A percentile compares a stretch with the other conserved stretches of the same genome.
phyloP scores from a whole-genome alignment of 2,329 filamentous ascomycete genomes.

The Pestalotiopsis sp. region DNA sequence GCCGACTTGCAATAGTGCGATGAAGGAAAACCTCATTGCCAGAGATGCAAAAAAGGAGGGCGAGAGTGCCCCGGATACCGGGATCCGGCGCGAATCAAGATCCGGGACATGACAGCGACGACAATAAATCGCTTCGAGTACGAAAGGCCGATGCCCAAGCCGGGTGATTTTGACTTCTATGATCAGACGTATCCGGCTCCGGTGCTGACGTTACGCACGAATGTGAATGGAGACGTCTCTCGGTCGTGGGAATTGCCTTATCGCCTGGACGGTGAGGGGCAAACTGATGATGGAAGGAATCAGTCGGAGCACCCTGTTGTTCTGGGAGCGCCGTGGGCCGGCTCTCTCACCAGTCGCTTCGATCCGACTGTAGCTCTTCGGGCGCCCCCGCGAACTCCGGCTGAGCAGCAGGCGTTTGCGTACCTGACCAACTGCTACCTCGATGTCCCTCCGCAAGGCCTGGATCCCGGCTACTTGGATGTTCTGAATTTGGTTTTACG shows the following conservation, averaged over 20 bases:
- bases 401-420: conserved; percentile 3
- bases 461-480: conserved; percentile 6
- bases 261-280: not conserved
- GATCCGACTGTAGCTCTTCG: not conserved
- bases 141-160: not conserved
- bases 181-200: not conserved
- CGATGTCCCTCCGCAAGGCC: not conserved
- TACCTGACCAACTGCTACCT: conserved; percentile 2
- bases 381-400: not conserved
- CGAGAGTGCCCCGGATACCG: conserved; percentile 6
- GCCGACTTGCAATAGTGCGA: conserved; percentile 1
- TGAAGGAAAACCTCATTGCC: conserved; percentile 6
- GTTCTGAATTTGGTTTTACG: not conserved
- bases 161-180: not conserved
- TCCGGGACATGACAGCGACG: conserved; percentile 9
- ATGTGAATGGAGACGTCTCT: not conserved
- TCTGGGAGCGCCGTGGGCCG: not conserved
- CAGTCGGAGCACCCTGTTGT: no score
- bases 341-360: not conserved
- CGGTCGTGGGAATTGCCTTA: not conserved
- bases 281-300: not conserved
- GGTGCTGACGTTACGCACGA: conserved; percentile 2
- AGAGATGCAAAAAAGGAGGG: conserved; percentile 4
- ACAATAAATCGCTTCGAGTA: conserved; percentile 8
- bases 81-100: conserved; percentile 7